Conservation (phyloP, 1,139 yeast species). For the Yamadazyma spencermartinsiae region DNA sequence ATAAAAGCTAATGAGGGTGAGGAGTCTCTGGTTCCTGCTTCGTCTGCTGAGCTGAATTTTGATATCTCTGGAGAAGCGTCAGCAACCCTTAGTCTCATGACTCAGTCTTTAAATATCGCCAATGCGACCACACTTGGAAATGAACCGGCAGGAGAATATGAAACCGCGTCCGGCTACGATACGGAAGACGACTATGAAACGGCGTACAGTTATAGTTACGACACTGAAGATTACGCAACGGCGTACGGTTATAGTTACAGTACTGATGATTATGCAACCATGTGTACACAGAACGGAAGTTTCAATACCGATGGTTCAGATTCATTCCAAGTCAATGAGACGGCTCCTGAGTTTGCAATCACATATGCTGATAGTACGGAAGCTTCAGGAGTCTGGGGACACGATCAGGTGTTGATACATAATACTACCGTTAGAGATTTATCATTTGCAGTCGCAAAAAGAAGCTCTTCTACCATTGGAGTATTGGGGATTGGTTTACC, state of each 20-base stretch:
- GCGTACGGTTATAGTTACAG: too few relatives aligned
- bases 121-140: too few relatives aligned
- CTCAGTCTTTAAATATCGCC: too few relatives aligned
- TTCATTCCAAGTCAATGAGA: constrained; percentile 9
- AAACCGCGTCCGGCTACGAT: too few relatives aligned
- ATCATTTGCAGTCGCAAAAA: constrained; percentile 53
- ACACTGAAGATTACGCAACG: not conserved
- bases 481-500: constrained; percentile 58
- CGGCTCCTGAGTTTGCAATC: constrained; percentile 31
- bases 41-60: too few relatives aligned
- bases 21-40: too few relatives aligned
- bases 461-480: constrained; percentile 43
- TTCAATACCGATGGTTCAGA: constrained; percentile 12
- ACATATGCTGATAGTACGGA: constrained; percentile 56
- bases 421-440: constrained; percentile 41
- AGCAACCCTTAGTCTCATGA: too few relatives aligned
- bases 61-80: too few relatives aligned
- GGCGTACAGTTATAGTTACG: not conserved
- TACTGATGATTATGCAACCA: not conserved
- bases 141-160: too few relatives aligned
- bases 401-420: constrained; percentile 42
- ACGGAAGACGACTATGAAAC: not conserved
- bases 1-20: not conserved
- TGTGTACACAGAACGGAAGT: constrained; percentile 8
- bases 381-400: constrained; percentile 40